Percentiles rank a stretch among this genome's conserved stretches.
These are phyloP conservation scores for Sclerotinia nivalis DNA, from an alignment of 2,329 filamentous ascomycete genomes.

Conservation along the genomic window DNA sequence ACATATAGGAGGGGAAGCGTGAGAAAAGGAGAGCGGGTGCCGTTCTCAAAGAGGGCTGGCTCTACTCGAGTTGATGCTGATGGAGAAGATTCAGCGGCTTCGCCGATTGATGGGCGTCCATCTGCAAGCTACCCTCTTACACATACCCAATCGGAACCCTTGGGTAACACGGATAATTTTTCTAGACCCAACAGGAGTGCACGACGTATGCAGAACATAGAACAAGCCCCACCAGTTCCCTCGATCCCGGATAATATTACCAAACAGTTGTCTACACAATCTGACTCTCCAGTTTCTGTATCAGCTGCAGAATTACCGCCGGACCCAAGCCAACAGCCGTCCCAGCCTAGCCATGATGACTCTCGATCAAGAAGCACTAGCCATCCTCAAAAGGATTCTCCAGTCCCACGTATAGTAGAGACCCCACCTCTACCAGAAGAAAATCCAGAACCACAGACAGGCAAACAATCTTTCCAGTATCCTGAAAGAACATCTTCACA, in stretches of 20 bases:
- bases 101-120: constrained; percentile 49
- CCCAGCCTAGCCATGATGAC: constrained; percentile 7
- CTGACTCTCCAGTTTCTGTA: constrained; percentile 22
- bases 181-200: constrained; percentile 53
- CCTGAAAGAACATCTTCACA: constrained; percentile 25
- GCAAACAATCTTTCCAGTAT: constrained; percentile 27
- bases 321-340: neutral
- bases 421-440: constrained; percentile 52
- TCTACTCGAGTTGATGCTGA: constrained; percentile 62
- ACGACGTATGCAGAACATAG: constrained; percentile 35
- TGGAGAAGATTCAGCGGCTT: constrained; percentile 51
- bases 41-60: constrained; percentile 71
- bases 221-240: constrained; percentile 26
- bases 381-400: constrained; percentile 37
- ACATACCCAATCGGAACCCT: constrained; percentile 69
- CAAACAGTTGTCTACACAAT: constrained; percentile 28
- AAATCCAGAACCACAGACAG: constrained; percentile 19
- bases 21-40: constrained; percentile 72
- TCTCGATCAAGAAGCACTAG: constrained; percentile 33
- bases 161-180: constrained; percentile 59
- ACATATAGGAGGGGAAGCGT: constrained; percentile 88
- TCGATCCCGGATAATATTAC: constrained; percentile 24
- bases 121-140: constrained; percentile 46
- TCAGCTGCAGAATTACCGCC: constrained; percentile 14
- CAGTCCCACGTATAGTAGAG: constrained; percentile 64